phyloP scores from a whole-genome alignment of 768 basidiomycete species.

The Leccinum arenicola region DNA sequence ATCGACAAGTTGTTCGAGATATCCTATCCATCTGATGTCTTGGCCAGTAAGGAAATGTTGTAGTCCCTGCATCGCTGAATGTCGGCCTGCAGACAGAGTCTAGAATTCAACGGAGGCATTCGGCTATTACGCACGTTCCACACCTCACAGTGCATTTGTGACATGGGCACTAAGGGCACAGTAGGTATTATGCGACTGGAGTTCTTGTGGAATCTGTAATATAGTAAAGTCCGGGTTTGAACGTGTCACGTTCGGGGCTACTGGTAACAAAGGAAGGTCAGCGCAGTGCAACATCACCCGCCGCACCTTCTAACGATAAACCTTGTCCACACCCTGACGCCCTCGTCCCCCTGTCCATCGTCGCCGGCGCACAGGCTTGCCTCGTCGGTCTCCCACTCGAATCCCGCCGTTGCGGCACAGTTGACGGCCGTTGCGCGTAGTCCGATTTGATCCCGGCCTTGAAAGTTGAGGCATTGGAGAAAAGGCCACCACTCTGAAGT shows the following conservation, averaged over 20 bases:
- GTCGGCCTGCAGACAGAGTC: constrained; percentile 24
- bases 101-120: constrained; percentile 34
- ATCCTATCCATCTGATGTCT: constrained; percentile 27
- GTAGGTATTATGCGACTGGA: constrained; percentile 47
- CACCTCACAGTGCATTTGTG: constrained; percentile 65
- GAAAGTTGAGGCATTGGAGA: constrained; percentile 75
- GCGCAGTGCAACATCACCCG: constrained; percentile 15
- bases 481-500: constrained; percentile 74
- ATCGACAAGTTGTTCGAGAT: constrained; percentile 59
- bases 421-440: constrained; percentile 55
- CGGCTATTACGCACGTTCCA: constrained; percentile 60
- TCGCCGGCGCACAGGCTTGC: constrained; percentile 58
- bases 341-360: constrained; percentile 61
- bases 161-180: constrained; percentile 54
- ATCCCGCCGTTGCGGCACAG: constrained; percentile 61
- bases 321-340: constrained; percentile 33
- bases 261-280: constrained; percentile 54
- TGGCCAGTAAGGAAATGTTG: constrained; percentile 42
- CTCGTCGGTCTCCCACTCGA: constrained; percentile 66
- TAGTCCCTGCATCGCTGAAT: constrained; percentile 4
- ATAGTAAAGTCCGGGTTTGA: constrained; percentile 57
- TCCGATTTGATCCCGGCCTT: constrained; percentile 61
- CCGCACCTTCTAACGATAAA: neutral
- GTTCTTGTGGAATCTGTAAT: constrained; percentile 64
- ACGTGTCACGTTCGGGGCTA: constrained; percentile 53